These are phyloP conservation scores for Penicillium sp. DNA, from an alignment of 2,329 filamentous ascomycete species.

Conservation along the genomic window DNA sequence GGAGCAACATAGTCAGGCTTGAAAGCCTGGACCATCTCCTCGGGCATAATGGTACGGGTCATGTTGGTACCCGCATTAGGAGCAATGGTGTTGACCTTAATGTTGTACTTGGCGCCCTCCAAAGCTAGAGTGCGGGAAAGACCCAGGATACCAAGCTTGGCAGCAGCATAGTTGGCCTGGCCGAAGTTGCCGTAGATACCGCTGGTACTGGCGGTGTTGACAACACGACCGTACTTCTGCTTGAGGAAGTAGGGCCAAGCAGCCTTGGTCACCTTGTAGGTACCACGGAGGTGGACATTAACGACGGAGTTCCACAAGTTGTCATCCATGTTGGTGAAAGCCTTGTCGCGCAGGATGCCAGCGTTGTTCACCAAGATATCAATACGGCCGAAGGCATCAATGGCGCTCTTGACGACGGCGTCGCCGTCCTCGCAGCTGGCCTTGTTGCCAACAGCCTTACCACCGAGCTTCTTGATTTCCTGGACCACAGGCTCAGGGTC, in stretches of 20 bases:
- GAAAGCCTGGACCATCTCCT: constrained; percentile 96
- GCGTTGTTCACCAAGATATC: constrained; percentile 98
- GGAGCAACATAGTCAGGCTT: constrained; percentile 98
- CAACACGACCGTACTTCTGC: constrained; percentile 93
- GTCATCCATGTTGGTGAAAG: constrained; percentile 95
- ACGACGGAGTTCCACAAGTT: constrained; percentile 84
- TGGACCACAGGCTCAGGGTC: constrained; percentile 83
- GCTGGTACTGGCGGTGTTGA: constrained; percentile 94
- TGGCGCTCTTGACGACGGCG: constrained; percentile 78
- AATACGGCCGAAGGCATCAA: constrained; percentile 85
- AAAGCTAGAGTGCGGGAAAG: constrained; percentile 87
- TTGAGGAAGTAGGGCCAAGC: constrained; percentile 96
- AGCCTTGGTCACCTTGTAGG: constrained; percentile 93
- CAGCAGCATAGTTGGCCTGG: constrained; percentile 92
- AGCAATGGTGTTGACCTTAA: constrained; percentile 94
- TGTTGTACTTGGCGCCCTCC: constrained; percentile 95
- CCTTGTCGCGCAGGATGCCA: constrained; percentile 94
- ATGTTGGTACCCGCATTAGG: constrained; percentile 94
- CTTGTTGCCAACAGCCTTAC: constrained; percentile 85
- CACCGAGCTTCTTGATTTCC: constrained; percentile 83
- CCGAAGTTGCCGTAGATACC: constrained; percentile 99
- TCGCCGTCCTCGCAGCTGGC: constrained; percentile 90
- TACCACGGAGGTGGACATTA: constrained; percentile 85
- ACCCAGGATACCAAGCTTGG: constrained; percentile 85
- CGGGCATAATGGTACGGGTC: constrained; percentile 87